Evolutionary conservation across 1,139 yeast species (phyloP).

Genomic region (Pichia sp.): DNA sequence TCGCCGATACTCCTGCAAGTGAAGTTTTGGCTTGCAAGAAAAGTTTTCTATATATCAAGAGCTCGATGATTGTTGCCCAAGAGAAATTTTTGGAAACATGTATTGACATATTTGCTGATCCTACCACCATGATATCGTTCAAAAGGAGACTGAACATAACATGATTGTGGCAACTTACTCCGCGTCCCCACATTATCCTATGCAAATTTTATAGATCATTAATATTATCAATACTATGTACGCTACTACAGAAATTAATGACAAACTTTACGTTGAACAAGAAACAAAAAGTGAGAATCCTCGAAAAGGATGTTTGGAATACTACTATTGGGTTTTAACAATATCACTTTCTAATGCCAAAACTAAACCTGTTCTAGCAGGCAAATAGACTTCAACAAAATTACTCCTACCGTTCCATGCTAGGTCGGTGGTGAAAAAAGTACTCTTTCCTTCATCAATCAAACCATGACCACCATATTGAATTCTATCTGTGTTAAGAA

Average conservation of each 20-base stretch:
- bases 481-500: conserved; percentile 69
- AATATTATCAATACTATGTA: neutral
- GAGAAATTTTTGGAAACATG: conserved; percentile 23
- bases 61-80: conserved; percentile 19
- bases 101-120: conserved; percentile 19
- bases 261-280: neutral
- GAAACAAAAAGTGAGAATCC: neutral
- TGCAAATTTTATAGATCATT: neutral
- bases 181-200: too few species aligned
- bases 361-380: conserved; percentile 76
- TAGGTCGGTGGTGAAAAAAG: conserved; percentile 65
- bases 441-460: conserved; percentile 51
- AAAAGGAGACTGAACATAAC: conserved; percentile 1
- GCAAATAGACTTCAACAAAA: conserved; percentile 77
- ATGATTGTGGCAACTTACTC: neutral
- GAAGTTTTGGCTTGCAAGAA: conserved; percentile 46
- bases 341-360: conserved; percentile 41
- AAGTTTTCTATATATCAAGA: conserved; percentile 36
- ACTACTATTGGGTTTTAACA: neutral
- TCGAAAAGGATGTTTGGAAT: neutral
- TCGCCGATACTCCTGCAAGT: conserved; percentile 47
- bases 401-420: conserved; percentile 78
- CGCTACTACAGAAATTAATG: neutral
- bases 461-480: conserved; percentile 81
- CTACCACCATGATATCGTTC: neutral